Percentiles rank a stretch among this genome's conserved stretches.
Conservation (phyloP, 2,329 filamentous ascomycete species). For the Dothistroma septosporum region DNA sequence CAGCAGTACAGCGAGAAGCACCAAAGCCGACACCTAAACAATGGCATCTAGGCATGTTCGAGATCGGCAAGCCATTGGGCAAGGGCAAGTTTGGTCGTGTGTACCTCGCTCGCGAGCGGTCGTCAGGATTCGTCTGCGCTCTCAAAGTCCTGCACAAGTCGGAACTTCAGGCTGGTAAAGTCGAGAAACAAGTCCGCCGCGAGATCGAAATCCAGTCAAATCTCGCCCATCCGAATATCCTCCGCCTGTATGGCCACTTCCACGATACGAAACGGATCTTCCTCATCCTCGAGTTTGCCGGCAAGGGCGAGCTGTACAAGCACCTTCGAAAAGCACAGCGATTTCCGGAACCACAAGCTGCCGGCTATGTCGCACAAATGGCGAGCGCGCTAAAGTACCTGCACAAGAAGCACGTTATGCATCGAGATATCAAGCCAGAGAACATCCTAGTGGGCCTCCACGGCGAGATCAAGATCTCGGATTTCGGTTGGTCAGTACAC, state of each 20-base stretch:
- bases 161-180: conserved; percentile 72
- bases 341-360: conserved; percentile 81
- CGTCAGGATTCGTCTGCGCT: conserved; percentile 76
- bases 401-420: conserved; percentile 96
- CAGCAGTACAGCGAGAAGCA: conserved; percentile 22
- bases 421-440: conserved; percentile 95
- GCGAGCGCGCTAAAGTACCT: conserved; percentile 84
- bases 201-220: conserved; percentile 90
- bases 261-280: conserved; percentile 86
- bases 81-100: conserved; percentile 87
- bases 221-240: conserved; percentile 78
- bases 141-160: conserved; percentile 83
- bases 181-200: conserved; percentile 81
- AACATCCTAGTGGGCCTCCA: conserved; percentile 96
- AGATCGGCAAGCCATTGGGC: conserved; percentile 79
- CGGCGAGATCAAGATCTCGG: conserved; percentile 96
- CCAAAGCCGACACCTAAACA: conserved; percentile 45
- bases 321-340: conserved; percentile 72
- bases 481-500: conserved; percentile 98
- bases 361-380: conserved; percentile 86
- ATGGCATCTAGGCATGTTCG: conserved; percentile 90
- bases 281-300: conserved; percentile 80
- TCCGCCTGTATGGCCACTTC: conserved; percentile 81
- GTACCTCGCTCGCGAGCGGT: conserved; percentile 76
- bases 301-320: conserved; percentile 83